Evolutionary conservation across 768 basidiomycete genomes (phyloP).

Genomic region (Hirschioporus abietinus): DNA sequence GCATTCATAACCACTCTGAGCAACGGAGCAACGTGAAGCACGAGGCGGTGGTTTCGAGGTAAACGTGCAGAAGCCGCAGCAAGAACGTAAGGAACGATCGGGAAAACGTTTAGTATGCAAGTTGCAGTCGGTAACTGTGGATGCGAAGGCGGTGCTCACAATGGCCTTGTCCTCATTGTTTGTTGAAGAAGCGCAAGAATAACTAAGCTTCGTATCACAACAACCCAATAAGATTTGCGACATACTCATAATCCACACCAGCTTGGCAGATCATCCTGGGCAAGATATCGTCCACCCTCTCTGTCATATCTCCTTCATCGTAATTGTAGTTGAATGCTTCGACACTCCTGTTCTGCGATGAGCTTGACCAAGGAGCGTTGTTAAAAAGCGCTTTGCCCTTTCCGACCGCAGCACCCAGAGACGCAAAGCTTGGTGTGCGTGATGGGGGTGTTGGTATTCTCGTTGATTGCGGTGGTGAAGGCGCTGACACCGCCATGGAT

Average conservation of each 20-base stretch:
- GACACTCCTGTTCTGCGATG: conserved; percentile 21
- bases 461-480: conserved; percentile 24
- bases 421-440: conserved; percentile 16
- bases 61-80: not conserved
- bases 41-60: not conserved
- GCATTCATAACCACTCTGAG: conserved; percentile 80
- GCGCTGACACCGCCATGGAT: conserved; percentile 47
- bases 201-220: conserved; percentile 6
- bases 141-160: conserved; percentile 43
- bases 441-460: conserved; percentile 18
- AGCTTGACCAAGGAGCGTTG: conserved; percentile 47
- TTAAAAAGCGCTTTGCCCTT: conserved; percentile 36
- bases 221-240: conserved; percentile 13
- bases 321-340: conserved; percentile 19
- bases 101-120: not conserved
- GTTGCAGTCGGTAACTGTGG: conserved; percentile 6
- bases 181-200: conserved; percentile 4
- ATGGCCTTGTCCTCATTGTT: conserved; percentile 68
- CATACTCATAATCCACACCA: conserved; percentile 86
- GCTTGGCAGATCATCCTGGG: conserved; percentile 78
- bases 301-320: conserved; percentile 25
- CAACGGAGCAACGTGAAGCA: conserved; percentile 11
- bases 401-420: conserved; percentile 22
- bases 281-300: conserved; percentile 58
- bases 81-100: conserved; percentile 1